A percentile compares a stretch with the other conserved stretches of the same genome.
These are phyloP conservation scores for Verticillium dahliae DNA, from an alignment of 2,329 filamentous ascomycete genomes.

Conservation along the genomic window DNA sequence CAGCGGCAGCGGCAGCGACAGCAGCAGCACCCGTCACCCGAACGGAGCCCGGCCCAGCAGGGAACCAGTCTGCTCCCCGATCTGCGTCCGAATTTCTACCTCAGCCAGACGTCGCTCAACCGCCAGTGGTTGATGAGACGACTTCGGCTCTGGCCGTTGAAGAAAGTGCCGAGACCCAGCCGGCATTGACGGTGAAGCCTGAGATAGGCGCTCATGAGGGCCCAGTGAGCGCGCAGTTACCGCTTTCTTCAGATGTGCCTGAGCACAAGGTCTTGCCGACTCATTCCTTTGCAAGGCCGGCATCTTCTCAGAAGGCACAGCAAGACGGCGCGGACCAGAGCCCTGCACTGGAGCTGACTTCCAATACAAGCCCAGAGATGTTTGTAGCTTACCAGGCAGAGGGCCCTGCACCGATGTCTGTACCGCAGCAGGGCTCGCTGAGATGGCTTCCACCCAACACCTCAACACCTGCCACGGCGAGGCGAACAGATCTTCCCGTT, in stretches of 20 bases:
- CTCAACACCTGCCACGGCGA: conserved; percentile 23
- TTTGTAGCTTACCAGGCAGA: conserved; percentile 52
- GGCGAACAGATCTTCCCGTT: conserved; percentile 27
- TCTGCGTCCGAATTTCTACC: no score
- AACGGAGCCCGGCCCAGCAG: no score
- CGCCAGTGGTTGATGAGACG: background rate
- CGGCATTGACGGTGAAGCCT: background rate
- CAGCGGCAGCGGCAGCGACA: conserved; percentile 10
- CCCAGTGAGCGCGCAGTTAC: background rate
- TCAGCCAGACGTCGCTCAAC: background rate
- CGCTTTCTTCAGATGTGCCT: background rate
- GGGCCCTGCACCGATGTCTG: conserved; percentile 35
- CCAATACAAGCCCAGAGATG: conserved; percentile 22
- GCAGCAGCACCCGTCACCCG: background rate
- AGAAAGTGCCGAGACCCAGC: background rate
- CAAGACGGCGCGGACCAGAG: background rate
- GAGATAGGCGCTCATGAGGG: background rate
- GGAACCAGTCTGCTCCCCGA: background rate
- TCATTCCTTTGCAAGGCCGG: background rate
- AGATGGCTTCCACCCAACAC: conserved; percentile 47
- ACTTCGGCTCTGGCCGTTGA: background rate
- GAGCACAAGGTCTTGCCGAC: background rate
- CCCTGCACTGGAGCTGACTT: conserved; percentile 10
- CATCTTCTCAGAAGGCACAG: background rate
- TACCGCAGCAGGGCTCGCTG: conserved; percentile 31